Base-by-base conservation (phyloP, 2,329 filamentous ascomycete genomes). In the Eutypella sp. region DNA sequence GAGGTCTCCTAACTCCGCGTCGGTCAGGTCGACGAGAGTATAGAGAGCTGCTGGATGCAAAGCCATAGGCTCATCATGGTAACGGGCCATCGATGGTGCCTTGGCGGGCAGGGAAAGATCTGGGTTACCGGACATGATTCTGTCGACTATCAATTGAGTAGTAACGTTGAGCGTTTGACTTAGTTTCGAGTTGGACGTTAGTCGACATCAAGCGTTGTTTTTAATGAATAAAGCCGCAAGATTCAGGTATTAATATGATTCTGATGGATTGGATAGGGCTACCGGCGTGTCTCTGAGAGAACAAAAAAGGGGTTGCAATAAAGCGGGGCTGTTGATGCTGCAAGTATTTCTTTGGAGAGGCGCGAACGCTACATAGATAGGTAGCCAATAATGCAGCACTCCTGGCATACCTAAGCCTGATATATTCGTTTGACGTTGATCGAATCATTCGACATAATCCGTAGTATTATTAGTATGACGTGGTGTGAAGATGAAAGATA, bases 91-190 rank as follows among this genome's bases (percentile, higher is more conserved):
- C n/a, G 46, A 47, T 19, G 48, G 48, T 41, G 51, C 46, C 46
- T 47, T 53, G 39, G 46, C 37, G 23, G 51, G 51, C 29, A 53
- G 40, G 23, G 48, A 49, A 36, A 53, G 51, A 27, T 51, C 44
- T 42, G 46, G 51, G 24, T 19, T 40, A 29, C 43, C 40, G 23
- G 51, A 46, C 49, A 53, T 53, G 42, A 40, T 45, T 43, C 36
- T 42, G 8, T 16, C 16, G 8, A 6, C 1, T 6, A 41, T 11
- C 22, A 33, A 15, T 33, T 33, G 29, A 33, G 29, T 33, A 33
- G 29, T 33, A 33, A 33, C 29, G 29, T 33, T 15, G 16, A 33
- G 29, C 29, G 29, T 33, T 33, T 15, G 29, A 15, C 16, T 15
- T 11, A 7, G 5, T 33, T 33, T 33, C 13, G 29, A 33, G 29